Conservation (phyloP, 164 flowering plant species). For the Nymphaea thermarum region DNA sequence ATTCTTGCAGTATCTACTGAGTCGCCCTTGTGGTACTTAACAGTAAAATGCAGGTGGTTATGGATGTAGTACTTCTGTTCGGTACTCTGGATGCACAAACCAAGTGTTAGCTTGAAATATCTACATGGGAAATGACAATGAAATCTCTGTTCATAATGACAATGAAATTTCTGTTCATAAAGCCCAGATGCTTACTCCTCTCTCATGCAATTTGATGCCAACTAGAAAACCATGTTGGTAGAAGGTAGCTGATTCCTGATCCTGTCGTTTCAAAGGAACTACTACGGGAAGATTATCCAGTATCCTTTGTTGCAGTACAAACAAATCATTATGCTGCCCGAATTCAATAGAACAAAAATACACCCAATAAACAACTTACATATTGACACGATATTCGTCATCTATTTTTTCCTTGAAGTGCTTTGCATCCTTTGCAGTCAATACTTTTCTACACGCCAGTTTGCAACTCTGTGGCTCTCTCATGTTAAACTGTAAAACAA, state of each 20-base stretch:
- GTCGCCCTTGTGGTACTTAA: conserved; percentile 73
- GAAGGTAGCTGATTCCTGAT: conserved; percentile 34
- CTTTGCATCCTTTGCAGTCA: conserved; percentile 65
- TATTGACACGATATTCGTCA: conserved; percentile 84
- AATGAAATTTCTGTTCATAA: background rate
- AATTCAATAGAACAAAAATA: background rate
- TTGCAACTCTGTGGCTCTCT: conserved; percentile 77
- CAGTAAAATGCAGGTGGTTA: conserved; percentile 77
- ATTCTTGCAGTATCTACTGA: conserved; percentile 66
- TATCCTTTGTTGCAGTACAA: conserved; percentile 36
- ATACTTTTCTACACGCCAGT: conserved; percentile 37
- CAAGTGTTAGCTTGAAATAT: background rate
- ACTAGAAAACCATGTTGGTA: conserved; percentile 80
- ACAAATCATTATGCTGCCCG: background rate
- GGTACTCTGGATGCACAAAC: conserved; percentile 40
- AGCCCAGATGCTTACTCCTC: conserved; percentile 19
- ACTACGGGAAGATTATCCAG: conserved; percentile 92
- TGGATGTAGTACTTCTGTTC: conserved; percentile 77
- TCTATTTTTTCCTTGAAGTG: conserved; percentile 83
- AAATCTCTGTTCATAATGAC: background rate
- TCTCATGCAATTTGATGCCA: conserved; percentile 67
- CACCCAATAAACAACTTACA: conserved; percentile 29
- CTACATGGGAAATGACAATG: background rate
- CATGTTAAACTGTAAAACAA: conserved; percentile 70
- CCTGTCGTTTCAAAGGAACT: conserved; percentile 53